Conservation (phyloP, 2,329 filamentous ascomycete genomes). For the Stemphylium lycopersici region DNA sequence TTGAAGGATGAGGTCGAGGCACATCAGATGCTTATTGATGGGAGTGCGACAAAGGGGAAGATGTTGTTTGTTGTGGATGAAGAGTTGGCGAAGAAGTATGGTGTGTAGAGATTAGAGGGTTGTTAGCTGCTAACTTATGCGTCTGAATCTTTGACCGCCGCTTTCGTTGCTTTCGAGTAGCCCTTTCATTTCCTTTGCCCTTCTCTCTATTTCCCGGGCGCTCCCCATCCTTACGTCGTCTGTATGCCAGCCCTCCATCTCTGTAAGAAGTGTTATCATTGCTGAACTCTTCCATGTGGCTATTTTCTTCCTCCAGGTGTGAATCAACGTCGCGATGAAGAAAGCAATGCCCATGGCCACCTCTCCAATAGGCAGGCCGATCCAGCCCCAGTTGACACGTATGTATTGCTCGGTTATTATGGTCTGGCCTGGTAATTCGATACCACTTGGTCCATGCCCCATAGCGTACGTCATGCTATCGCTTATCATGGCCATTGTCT, state of each 20-base stretch:
- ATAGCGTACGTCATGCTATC: background rate
- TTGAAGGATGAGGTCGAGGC: no score
- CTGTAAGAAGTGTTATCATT: constrained; percentile 3
- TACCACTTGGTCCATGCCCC: background rate
- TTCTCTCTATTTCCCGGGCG: background rate
- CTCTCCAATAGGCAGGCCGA: background rate
- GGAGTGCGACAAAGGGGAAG: no score
- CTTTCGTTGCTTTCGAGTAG: background rate
- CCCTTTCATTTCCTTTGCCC: background rate
- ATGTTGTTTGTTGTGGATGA: no score
- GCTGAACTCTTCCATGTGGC: constrained; percentile 7
- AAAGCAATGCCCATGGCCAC: constrained; percentile 6
- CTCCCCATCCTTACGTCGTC: background rate
- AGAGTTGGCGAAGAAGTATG: no score
- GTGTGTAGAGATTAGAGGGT: no score
- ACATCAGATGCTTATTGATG: no score
- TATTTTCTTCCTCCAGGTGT: constrained; percentile 4
- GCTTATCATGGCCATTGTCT: background rate
- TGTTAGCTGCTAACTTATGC: constrained; percentile 7
- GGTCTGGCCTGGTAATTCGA: background rate
- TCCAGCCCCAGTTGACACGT: constrained; percentile 2
- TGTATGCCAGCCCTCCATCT: constrained; percentile 1
- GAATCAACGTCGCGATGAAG: background rate
- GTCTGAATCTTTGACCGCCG: background rate
- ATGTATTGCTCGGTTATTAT: constrained; percentile 7